phyloP scores from a whole-genome alignment of 1,284 basidiomycete species.

The Puccinia brachypodii region DNA sequence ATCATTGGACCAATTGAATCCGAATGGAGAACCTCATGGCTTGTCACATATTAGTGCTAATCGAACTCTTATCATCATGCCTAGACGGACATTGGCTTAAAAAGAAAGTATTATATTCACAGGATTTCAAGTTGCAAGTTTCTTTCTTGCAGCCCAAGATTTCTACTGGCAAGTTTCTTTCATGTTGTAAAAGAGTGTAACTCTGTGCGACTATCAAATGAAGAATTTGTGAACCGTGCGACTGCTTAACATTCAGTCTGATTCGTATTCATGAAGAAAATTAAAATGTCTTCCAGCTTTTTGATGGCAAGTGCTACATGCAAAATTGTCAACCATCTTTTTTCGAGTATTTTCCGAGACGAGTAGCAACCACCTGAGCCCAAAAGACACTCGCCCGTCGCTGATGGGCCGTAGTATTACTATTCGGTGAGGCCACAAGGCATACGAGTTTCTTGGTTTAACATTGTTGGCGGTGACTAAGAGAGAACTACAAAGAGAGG shows the following conservation, averaged over 20 bases:
- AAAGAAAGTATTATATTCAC: neutral
- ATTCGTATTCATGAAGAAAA: too few species aligned
- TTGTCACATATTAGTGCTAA: conserved; percentile 23
- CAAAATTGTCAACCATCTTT: neutral
- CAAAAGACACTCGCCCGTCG: too few species aligned
- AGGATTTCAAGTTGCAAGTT: neutral
- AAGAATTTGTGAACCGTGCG: neutral
- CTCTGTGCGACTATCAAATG: neutral
- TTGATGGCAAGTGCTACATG: neutral
- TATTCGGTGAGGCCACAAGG: too few species aligned
- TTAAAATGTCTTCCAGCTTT: neutral
- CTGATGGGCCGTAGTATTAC: too few species aligned
- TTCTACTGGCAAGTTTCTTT: neutral
- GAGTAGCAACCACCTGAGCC: too few species aligned
- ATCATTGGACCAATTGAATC: neutral
- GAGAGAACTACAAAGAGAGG: too few species aligned
- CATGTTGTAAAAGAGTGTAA: neutral
- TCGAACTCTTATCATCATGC: conserved; percentile 22
- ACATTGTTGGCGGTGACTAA: too few species aligned
- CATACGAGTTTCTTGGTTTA: too few species aligned
- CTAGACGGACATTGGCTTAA: neutral
- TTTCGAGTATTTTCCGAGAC: too few species aligned
- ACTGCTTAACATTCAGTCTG: too few species aligned
- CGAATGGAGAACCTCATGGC: neutral
- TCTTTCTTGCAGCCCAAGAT: neutral